Evolutionary conservation across 2,329 filamentous ascomycete species (phyloP).

Genomic region (Orbilia blumenaviensis): DNA sequence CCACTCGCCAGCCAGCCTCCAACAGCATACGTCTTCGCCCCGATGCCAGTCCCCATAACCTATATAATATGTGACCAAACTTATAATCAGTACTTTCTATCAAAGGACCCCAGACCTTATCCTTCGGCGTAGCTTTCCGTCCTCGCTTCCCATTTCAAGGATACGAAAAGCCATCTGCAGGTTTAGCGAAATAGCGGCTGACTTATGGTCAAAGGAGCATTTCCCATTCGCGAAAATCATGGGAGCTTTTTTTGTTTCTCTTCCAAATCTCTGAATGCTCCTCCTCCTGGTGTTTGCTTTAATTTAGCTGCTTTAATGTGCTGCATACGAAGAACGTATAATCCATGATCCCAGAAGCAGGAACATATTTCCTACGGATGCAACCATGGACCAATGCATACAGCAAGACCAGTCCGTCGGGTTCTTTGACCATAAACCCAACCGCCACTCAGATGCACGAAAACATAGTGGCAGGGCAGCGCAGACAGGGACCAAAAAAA

Average conservation of each 20-base stretch:
- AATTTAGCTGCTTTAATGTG: background rate
- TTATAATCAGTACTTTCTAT: background rate
- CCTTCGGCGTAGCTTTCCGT: constrained; percentile 6
- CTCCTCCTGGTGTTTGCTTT: background rate
- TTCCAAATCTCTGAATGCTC: background rate
- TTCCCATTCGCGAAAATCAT: background rate
- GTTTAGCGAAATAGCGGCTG: constrained; percentile 28
- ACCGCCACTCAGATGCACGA: background rate
- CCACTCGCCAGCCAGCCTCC: constrained; percentile 69
- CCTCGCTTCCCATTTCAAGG: constrained; percentile 15
- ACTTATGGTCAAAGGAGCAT: constrained; percentile 18
- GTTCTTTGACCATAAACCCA: constrained; percentile 8
- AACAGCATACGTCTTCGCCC: constrained; percentile 67
- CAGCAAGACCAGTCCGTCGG: constrained; percentile 21
- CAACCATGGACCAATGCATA: constrained; percentile 36
- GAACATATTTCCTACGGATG: constrained; percentile 39
- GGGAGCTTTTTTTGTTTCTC: background rate
- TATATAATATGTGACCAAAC: constrained; percentile 12
- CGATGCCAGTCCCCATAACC: constrained; percentile 62
- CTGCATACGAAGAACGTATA: constrained; percentile 1
- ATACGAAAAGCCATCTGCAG: constrained; percentile 28
- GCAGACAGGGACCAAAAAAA: background rate
- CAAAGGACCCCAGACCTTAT: background rate
- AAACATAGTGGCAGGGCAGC: background rate
- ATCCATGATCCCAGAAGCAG: constrained; percentile 32